Conservation (phyloP, 192 early-diverging fungal species). For the Allomyces arbusculus region DNA sequence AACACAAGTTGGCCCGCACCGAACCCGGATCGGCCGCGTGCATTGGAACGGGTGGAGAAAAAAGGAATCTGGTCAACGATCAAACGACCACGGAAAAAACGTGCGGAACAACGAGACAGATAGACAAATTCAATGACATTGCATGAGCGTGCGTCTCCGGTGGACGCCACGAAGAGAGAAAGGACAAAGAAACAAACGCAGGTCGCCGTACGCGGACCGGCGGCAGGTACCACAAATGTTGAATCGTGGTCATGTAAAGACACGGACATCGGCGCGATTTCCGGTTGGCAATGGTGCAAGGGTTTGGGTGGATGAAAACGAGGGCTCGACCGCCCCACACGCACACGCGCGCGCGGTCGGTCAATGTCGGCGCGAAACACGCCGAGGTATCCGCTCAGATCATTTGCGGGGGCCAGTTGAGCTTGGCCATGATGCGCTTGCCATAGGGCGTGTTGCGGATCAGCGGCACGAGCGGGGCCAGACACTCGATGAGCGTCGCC, state of each 20-base stretch:
- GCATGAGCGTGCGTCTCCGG: no score
- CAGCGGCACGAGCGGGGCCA: slow-evolving; percentile 51
- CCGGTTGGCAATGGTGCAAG: neutral
- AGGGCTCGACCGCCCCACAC: neutral
- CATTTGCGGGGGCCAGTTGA: slow-evolving; percentile 35
- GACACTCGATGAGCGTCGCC: slow-evolving; percentile 49
- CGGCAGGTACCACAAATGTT: no score
- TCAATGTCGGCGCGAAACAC: neutral
- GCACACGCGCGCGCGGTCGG: neutral
- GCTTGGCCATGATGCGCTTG: slow-evolving; percentile 66
- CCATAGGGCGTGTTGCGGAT: slow-evolving; percentile 78
- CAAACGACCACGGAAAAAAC: no score
- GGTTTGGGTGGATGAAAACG: neutral
- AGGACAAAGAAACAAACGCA: no score
- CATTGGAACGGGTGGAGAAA: no score
- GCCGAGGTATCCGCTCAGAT: neutral
- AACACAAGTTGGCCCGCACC: no score
- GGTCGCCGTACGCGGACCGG: neutral
- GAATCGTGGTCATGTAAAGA: neutral
- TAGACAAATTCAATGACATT: no score
- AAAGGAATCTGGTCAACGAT: no score
- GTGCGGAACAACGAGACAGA: no score
- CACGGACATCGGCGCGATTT: neutral
- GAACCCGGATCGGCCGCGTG: no score
- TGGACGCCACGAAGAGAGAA: no score